These are phyloP conservation scores for Gnaphalium uliginosum DNA, from an alignment of 129 eudicot species.

Conservation along the genomic window DNA sequence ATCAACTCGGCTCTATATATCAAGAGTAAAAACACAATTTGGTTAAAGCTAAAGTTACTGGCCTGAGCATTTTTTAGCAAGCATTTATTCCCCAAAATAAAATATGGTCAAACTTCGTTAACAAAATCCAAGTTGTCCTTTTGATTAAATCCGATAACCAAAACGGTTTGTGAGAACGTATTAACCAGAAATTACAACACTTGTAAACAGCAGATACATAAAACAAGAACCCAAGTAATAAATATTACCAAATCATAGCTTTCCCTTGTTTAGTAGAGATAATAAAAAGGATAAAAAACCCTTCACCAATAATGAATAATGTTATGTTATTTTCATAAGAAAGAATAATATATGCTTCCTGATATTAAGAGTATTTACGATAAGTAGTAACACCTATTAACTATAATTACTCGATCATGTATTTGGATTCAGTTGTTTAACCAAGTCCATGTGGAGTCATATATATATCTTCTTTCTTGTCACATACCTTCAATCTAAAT, in stretches of 20 bases:
- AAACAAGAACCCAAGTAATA: neutral
- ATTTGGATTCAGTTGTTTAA: constrained; percentile 4
- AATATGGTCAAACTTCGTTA: neutral
- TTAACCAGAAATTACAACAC: neutral
- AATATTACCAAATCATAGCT: neutral
- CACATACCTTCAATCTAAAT: constrained; percentile 44
- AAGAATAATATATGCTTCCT: neutral
- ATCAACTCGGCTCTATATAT: too few species aligned
- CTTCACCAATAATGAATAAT: neutral
- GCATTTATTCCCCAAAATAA: neutral
- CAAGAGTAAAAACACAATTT: too few species aligned
- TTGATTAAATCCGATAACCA: neutral
- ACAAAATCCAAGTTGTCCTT: neutral
- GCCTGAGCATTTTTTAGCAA: too few species aligned
- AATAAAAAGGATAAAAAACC: neutral
- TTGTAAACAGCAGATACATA: neutral
- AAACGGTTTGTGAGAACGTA: neutral
- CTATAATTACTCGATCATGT: neutral
- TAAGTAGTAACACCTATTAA: constrained; percentile 1
- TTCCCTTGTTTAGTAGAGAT: too few species aligned
- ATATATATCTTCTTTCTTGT: neutral
- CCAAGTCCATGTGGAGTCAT: constrained; percentile 3
- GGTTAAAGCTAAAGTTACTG: too few species aligned
- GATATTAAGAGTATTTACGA: constrained; percentile 7
- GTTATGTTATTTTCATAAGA: neutral